Evolutionary conservation across 75 land plant genomes (phyloP).

Genomic region (Pseudotsuga menziesii): DNA sequence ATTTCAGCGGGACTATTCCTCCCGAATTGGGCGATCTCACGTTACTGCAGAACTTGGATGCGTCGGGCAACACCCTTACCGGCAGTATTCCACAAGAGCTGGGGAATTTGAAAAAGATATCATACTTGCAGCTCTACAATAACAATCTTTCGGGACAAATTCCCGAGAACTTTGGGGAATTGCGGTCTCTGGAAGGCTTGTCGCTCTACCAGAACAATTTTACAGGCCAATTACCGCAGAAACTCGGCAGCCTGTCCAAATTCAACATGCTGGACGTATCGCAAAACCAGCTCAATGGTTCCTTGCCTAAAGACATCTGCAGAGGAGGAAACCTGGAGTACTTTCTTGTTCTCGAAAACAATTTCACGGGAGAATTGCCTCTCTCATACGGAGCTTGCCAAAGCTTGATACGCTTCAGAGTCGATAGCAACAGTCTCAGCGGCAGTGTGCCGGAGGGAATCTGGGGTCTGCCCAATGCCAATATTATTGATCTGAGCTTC

Average conservation of each 20-base stretch:
- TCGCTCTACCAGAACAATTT: constrained; percentile 66
- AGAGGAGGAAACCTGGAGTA: constrained; percentile 22
- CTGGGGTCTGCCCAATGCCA: constrained; percentile 18
- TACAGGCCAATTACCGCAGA: constrained; percentile 52
- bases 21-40: constrained; percentile 23
- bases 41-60: constrained; percentile 43
- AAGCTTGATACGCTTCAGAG: constrained; percentile 15
- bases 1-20: constrained; percentile 10
- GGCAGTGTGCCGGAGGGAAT: constrained; percentile 25
- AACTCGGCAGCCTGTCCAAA: constrained; percentile 54
- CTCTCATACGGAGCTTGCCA: constrained; percentile 21
- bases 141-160: constrained; percentile 68
- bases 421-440: constrained; percentile 19
- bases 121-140: constrained; percentile 63
- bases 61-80: constrained; percentile 59
- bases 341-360: constrained; percentile 67
- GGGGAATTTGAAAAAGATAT: constrained; percentile 29
- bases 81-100: constrained; percentile 48
- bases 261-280: constrained; percentile 35
- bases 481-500: constrained; percentile 25
- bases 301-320: constrained; percentile 27
- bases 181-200: constrained; percentile 44
- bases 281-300: constrained; percentile 15
- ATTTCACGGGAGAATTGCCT: constrained; percentile 44
- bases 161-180: constrained; percentile 44